phyloP scores from a whole-genome alignment of 2,329 filamentous ascomycete species.

The Cyanodermella asteris region DNA sequence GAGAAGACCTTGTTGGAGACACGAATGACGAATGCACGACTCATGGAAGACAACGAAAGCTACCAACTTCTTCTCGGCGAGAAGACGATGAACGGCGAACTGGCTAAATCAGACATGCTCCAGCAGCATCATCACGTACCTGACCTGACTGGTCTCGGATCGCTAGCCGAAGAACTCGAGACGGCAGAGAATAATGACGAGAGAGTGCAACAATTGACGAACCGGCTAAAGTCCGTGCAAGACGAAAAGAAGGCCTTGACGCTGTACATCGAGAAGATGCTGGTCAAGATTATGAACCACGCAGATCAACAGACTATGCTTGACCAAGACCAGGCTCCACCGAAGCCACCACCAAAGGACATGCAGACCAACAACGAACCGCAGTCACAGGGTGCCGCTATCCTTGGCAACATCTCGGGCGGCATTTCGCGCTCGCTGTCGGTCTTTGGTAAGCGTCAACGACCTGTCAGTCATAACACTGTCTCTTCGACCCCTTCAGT shows the following conservation, averaged over 20 bases:
- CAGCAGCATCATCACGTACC: conserved; percentile 30
- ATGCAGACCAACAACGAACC: too few relatives aligned
- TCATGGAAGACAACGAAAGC: conserved; percentile 98
- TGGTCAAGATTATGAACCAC: conserved; percentile 80
- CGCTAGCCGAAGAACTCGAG: conserved; percentile 73
- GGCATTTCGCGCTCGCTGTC: conserved; percentile 13
- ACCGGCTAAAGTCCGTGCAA: conserved; percentile 56
- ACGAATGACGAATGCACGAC: conserved; percentile 80
- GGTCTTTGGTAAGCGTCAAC: conserved; percentile 23
- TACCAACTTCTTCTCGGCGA: conserved; percentile 89
- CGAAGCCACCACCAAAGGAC: conserved; percentile 40
- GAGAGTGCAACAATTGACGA: conserved; percentile 46
- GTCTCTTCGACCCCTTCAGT: conserved; percentile 9
- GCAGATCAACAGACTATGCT: conserved; percentile 89
- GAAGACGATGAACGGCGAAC: conserved; percentile 87
- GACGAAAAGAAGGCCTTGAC: conserved; percentile 95
- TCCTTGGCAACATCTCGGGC: conserved; percentile 13
- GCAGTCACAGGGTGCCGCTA: too few relatives aligned
- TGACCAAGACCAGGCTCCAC: conserved; percentile 75
- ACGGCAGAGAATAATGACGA: conserved; percentile 38
- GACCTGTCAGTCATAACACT: conserved; percentile 23
- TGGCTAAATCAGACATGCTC: conserved; percentile 62
- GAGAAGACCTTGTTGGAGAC: conserved; percentile 77
- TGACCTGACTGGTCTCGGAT: conserved; percentile 27
- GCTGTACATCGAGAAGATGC: conserved; percentile 97